Evolutionary conservation across 148 eudicot species (phyloP).

Genomic region (Cornus florida): DNA sequence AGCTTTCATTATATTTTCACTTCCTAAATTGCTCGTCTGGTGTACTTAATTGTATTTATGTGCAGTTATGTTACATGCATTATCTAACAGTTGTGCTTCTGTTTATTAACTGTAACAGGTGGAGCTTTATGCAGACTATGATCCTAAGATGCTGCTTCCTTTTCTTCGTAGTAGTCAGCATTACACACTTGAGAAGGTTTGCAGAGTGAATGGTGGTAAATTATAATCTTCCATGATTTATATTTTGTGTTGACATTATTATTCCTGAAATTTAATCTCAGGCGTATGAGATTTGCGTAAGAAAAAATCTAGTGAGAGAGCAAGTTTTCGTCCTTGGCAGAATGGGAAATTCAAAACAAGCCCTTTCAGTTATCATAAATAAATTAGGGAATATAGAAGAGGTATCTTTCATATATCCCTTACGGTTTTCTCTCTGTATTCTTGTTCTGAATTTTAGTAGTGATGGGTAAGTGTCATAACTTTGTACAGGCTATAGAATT

Average conservation of each 20-base stretch:
- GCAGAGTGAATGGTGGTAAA: constrained; percentile 6
- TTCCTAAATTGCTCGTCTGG: not conserved
- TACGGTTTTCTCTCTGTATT: not conserved
- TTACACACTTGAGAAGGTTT: constrained; percentile 92
- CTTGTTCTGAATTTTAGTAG: not conserved
- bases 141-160: constrained; percentile 82
- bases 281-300: constrained; percentile 76
- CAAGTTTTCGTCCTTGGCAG: constrained; percentile 94
- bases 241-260: constrained; percentile 14
- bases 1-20: not conserved
- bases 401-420: constrained; percentile 36
- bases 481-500: constrained; percentile 87
- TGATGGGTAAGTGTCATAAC: constrained; percentile 10
- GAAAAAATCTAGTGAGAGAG: constrained; percentile 66
- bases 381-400: constrained; percentile 88
- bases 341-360: constrained; percentile 91
- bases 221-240: not conserved
- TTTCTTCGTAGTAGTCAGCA: constrained; percentile 97
- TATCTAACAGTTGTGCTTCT: constrained; percentile 8
- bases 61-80: constrained; percentile 4
- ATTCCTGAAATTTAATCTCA: constrained; percentile 33
- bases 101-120: constrained; percentile 48
- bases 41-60: not conserved
- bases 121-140: constrained; percentile 94
- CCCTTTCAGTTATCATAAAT: constrained; percentile 89